Conservation (phyloP, 495 filamentous ascomycete species). For the Bombardia bombarda region DNA sequence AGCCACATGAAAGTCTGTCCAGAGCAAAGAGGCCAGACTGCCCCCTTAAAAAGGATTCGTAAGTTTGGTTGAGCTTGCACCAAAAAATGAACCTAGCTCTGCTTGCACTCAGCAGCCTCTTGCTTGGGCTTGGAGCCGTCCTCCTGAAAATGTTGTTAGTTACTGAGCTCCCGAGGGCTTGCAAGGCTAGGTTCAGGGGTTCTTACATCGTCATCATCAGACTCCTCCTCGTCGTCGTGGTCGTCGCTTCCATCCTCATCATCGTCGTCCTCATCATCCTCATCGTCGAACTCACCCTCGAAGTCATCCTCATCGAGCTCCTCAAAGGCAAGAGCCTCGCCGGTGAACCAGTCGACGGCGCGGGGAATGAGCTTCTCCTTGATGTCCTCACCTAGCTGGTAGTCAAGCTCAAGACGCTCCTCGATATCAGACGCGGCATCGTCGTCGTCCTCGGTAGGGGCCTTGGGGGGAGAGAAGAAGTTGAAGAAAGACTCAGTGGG, state of each 20-base stretch:
- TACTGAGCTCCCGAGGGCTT: not conserved
- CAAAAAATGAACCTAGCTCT: constrained; percentile 69
- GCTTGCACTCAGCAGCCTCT: constrained; percentile 99
- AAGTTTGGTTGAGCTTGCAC: no score
- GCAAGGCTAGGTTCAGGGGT: not conserved
- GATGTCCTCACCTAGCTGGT: constrained; percentile 98
- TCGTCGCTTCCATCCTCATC: constrained; percentile 79
- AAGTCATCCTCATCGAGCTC: constrained; percentile 86
- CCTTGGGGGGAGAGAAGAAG: constrained; percentile 95
- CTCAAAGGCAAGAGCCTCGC: constrained; percentile 95
- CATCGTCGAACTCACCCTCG: constrained; percentile 81
- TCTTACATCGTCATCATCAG: constrained; percentile 81
- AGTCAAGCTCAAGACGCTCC: constrained; percentile 96
- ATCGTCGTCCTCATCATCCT: constrained; percentile 78
- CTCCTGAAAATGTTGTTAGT: constrained; percentile 51
- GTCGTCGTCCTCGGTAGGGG: constrained; percentile 66
- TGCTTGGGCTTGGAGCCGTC: constrained; percentile 95
- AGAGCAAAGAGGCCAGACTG: no score
- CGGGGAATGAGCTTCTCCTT: constrained; percentile 99
- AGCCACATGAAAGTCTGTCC: no score
- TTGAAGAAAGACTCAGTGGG: constrained; percentile 99
- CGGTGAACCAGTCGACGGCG: constrained; percentile 99
- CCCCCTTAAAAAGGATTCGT: no score
- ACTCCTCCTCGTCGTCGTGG: constrained; percentile 84
- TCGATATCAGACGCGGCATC: constrained; percentile 86